These are phyloP conservation scores for Auricularia heimuer DNA, from an alignment of 768 basidiomycete genomes.

Conservation along the genomic window DNA sequence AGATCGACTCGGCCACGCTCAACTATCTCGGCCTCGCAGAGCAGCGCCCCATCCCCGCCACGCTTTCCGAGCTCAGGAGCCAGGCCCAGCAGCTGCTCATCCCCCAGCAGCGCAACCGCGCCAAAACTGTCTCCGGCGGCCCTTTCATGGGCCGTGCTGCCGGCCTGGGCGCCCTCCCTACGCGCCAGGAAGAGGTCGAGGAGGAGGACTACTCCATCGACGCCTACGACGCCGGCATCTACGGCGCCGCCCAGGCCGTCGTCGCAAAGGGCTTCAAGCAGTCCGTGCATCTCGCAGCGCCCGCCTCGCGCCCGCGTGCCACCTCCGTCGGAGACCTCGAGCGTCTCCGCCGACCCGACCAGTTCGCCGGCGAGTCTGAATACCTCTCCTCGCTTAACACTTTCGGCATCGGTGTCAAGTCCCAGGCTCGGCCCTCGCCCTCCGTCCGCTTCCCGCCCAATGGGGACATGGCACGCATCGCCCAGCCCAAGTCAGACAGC, in stretches of 20 bases:
- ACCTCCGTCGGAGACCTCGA: slow-evolving; percentile 85
- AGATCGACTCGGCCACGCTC: slow-evolving; percentile 78
- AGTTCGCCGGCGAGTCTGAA: slow-evolving; percentile 42
- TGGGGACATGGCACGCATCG: slow-evolving; percentile 32
- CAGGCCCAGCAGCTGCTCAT: slow-evolving; percentile 74
- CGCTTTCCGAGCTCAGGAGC: slow-evolving; percentile 77
- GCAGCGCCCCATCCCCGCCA: slow-evolving; percentile 66
- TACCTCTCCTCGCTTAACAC: slow-evolving; percentile 46
- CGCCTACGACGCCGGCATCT: slow-evolving; percentile 41
- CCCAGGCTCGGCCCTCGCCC: slow-evolving; percentile 37
- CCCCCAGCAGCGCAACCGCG: slow-evolving; percentile 71
- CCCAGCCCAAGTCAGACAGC: slow-evolving; percentile 73
- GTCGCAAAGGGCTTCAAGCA: slow-evolving; percentile 65
- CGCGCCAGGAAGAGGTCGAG: slow-evolving; percentile 64
- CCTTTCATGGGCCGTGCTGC: slow-evolving; percentile 54
- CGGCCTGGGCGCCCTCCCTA: slow-evolving; percentile 54
- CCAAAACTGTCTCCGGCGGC: slow-evolving; percentile 83
- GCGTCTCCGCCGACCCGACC: slow-evolving; percentile 49
- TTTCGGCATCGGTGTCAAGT: slow-evolving; percentile 33
- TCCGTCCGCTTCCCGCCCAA: slow-evolving; percentile 57
- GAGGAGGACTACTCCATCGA: slow-evolving; percentile 45
- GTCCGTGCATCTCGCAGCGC: slow-evolving; percentile 50
- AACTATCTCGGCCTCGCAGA: slow-evolving; percentile 96
- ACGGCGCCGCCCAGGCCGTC: slow-evolving; percentile 40
- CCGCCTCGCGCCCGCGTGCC: slow-evolving; percentile 58